A percentile compares a stretch with the other conserved stretches of the same genome.
Conservation (phyloP, 805 yeast species). For the Pichia californica region DNA sequence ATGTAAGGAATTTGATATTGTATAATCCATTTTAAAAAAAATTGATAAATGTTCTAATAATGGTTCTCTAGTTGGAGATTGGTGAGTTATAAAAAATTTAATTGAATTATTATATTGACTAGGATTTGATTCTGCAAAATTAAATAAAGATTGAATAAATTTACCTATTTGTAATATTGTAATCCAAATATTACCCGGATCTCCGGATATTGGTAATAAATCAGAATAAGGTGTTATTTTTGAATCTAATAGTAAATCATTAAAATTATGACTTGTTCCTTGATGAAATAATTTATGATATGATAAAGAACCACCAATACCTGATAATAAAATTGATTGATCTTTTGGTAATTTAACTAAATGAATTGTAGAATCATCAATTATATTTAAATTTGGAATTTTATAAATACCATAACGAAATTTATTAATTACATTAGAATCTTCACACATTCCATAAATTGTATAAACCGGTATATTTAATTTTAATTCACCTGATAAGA, state of each 20-base stretch:
- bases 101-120: conserved; percentile 35
- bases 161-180: conserved; percentile 67
- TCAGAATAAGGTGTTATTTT: too few relatives aligned
- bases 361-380: conserved; percentile 52
- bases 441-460: conserved; percentile 73
- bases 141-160: conserved; percentile 42
- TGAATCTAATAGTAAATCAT: conserved; percentile 13
- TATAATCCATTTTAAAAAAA: conserved; percentile 61
- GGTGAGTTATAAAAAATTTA: conserved; percentile 58
- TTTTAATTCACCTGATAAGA: conserved; percentile 35
- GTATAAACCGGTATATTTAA: conserved; percentile 65
- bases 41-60: conserved; percentile 62
- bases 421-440: conserved; percentile 57
- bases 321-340: conserved; percentile 49
- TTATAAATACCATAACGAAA: conserved; percentile 47
- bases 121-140: conserved; percentile 30
- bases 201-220: conserved; percentile 44
- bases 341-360: conserved; percentile 33
- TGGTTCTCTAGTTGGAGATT: conserved; percentile 67
- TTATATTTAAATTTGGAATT: conserved; percentile 51
- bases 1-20: conserved; percentile 67
- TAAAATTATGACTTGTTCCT: conserved; percentile 39
- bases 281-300: conserved; percentile 63
- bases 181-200: conserved; percentile 69
- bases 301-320: conserved; percentile 67